phyloP scores from a whole-genome alignment of 495 filamentous ascomycete genomes.

The Darksidea phi region DNA sequence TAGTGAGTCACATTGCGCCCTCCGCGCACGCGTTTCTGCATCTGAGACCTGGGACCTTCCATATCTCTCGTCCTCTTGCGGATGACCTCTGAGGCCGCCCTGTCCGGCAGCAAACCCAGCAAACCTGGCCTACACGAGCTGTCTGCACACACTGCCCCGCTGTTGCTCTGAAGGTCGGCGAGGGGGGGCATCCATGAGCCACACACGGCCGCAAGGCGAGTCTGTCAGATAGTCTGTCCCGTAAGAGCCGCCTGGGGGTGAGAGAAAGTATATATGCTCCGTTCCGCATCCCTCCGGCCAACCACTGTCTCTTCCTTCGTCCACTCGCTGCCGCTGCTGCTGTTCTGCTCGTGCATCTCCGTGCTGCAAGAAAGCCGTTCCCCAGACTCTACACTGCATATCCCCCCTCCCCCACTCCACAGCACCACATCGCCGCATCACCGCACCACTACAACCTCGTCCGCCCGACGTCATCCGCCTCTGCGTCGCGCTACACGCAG shows the following conservation, averaged over 20 bases:
- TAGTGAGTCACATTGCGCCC: conserved; percentile 33
- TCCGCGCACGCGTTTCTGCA: conserved; percentile 16
- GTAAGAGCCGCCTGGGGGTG: conserved; percentile 19
- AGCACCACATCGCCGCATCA: not conserved
- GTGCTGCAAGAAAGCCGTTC: not conserved
- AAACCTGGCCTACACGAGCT: too few species aligned
- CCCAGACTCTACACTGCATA: not conserved
- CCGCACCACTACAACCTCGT: not conserved
- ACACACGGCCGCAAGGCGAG: conserved; percentile 14
- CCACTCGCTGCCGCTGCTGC: not conserved
- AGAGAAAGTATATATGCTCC: conserved; percentile 8
- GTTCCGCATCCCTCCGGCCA: conserved; percentile 16
- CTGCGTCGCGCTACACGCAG: not conserved
- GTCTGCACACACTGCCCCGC: too few species aligned
- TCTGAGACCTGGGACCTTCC: conserved; percentile 26
- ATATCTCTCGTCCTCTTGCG: conserved; percentile 7
- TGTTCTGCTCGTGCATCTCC: conserved; percentile 1
- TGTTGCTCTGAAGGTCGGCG: too few species aligned
- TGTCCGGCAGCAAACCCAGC: too few species aligned
- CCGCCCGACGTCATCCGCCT: conserved; percentile 3
- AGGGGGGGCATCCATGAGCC: too few species aligned
- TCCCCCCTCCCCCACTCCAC: not conserved
- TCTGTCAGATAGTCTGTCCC: too few species aligned
- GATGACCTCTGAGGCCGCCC: conserved; percentile 34
- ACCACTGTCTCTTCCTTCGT: not conserved